Evolutionary conservation across 306 rosid species (phyloP).

Genomic region (Fagus crenata): DNA sequence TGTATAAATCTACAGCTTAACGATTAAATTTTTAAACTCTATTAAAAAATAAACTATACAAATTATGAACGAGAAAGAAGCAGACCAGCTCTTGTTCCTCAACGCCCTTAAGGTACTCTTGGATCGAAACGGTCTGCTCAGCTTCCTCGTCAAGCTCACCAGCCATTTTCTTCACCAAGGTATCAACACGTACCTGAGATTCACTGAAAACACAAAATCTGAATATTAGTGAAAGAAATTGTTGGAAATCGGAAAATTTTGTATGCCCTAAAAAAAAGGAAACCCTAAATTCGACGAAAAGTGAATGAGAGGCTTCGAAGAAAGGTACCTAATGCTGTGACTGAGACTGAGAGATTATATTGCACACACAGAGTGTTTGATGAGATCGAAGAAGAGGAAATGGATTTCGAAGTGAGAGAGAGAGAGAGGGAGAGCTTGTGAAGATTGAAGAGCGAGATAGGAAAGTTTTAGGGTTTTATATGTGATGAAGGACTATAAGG

Average conservation of each 20-base stretch:
- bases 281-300: constrained; percentile 52
- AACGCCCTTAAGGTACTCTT: constrained; percentile 75
- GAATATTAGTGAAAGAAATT: not conserved
- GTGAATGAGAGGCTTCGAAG: constrained; percentile 9
- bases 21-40: too few relatives aligned
- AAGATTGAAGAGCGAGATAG: not conserved
- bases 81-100: constrained; percentile 90
- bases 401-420: constrained; percentile 1
- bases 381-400: not conserved
- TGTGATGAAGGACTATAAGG: constrained; percentile 32
- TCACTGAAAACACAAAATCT: constrained; percentile 4
- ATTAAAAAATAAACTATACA: not conserved
- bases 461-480: constrained; percentile 16
- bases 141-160: constrained; percentile 63
- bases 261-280: constrained; percentile 19
- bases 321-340: constrained; percentile 23
- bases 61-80: constrained; percentile 9
- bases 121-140: constrained; percentile 65
- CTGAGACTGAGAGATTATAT: not conserved
- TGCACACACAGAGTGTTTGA: not conserved
- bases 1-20: not conserved
- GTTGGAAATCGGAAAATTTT: not conserved
- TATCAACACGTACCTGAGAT: constrained; percentile 26
- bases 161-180: constrained; percentile 48
- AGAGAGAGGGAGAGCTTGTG: not conserved